Evolutionary conservation across 768 basidiomycete species (phyloP).

Genomic region (Boletellus ananas): DNA sequence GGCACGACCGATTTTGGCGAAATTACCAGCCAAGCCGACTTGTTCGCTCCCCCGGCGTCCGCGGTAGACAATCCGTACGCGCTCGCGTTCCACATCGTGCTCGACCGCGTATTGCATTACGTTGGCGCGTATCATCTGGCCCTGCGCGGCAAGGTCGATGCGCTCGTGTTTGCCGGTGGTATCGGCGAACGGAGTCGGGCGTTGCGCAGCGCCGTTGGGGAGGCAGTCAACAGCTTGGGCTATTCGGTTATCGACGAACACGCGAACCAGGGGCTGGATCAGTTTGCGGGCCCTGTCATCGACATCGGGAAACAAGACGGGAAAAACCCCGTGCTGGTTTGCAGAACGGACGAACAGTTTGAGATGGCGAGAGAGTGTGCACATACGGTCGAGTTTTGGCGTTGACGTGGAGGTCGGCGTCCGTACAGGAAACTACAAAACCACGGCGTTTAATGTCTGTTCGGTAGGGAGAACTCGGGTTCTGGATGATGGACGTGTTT

Average conservation of each 20-base stretch:
- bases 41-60: constrained; percentile 12
- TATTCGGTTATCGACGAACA: constrained; percentile 45
- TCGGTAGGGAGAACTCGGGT: too few species aligned
- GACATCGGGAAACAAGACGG: constrained; percentile 39
- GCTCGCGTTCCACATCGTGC: constrained; percentile 75
- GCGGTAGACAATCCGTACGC: constrained; percentile 35
- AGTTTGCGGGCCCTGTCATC: constrained; percentile 38
- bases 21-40: constrained; percentile 48
- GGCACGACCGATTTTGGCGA: constrained; percentile 81
- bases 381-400: constrained; percentile 14
- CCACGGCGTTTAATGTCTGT: too few species aligned
- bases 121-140: constrained; percentile 75
- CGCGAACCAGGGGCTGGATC: constrained; percentile 43
- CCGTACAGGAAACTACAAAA: too few species aligned
- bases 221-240: constrained; percentile 57
- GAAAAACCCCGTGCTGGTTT: constrained; percentile 48
- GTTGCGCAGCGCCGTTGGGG: constrained; percentile 56
- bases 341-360: constrained; percentile 62
- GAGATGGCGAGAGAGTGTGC: constrained; percentile 47
- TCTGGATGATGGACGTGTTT: too few species aligned
- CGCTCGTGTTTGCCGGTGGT: constrained; percentile 82
- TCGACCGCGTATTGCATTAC: constrained; percentile 71
- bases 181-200: constrained; percentile 75
- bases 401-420: not conserved
- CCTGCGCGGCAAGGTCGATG: constrained; percentile 65